These are phyloP conservation scores for Murraya koenigii DNA, from an alignment of 345 rosid species.

Conservation along the genomic window DNA sequence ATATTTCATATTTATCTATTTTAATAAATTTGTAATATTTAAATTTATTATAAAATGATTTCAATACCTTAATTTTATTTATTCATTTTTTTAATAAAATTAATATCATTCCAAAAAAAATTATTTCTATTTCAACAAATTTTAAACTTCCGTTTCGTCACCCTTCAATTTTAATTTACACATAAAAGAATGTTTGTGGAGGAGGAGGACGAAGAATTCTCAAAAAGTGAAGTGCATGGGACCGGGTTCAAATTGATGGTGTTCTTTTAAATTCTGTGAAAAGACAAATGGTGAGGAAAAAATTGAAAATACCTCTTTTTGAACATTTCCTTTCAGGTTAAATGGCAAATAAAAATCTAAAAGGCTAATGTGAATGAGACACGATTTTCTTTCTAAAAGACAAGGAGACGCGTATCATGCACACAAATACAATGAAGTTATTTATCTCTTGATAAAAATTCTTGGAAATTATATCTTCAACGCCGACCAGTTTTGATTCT, in stretches of 20 bases:
- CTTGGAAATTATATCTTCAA: background rate
- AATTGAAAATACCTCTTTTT: background rate
- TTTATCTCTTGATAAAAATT: background rate
- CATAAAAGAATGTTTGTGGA: too few relatives aligned
- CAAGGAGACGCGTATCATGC: too few relatives aligned
- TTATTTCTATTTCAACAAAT: too few relatives aligned
- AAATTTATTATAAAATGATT: too few relatives aligned
- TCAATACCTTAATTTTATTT: too few relatives aligned
- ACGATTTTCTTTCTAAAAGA: background rate
- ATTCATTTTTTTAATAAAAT: too few relatives aligned
- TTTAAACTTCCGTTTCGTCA: too few relatives aligned
- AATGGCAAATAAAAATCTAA: background rate
- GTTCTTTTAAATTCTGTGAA: background rate
- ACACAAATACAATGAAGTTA: too few relatives aligned
- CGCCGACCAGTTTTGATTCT: background rate
- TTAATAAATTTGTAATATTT: too few relatives aligned
- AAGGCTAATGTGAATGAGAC: conserved; percentile 14
- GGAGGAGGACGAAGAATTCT: background rate
- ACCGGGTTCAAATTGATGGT: background rate
- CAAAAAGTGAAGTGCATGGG: background rate
- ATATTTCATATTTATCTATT: too few relatives aligned
- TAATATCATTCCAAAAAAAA: too few relatives aligned
- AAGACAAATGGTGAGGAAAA: background rate
- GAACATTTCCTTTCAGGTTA: background rate
- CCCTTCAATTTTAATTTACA: too few relatives aligned